Conservation (phyloP, 352 stramenopile genomes). For the Phytopythium sindhum region DNA sequence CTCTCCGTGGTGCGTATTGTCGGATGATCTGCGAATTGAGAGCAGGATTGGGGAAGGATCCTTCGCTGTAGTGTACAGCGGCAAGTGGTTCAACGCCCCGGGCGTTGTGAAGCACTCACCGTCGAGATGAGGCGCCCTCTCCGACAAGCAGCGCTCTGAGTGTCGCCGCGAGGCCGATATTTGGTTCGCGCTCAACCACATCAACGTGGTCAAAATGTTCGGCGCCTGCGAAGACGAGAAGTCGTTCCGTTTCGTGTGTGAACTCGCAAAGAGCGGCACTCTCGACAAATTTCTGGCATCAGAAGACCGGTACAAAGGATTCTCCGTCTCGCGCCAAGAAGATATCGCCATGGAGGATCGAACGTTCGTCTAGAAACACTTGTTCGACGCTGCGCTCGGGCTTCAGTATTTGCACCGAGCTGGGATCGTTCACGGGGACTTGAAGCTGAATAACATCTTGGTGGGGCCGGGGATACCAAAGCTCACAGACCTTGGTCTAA, state of each 20-base stretch:
- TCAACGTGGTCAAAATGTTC: slow-evolving; percentile 8
- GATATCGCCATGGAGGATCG: not conserved
- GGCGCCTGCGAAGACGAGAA: slow-evolving; percentile 7
- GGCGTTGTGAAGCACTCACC: not conserved
- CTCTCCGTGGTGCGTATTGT: not conserved
- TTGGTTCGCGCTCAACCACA: slow-evolving; percentile 8
- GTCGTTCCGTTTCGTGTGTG: slow-evolving; percentile 10
- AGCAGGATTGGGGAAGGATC: not conserved
- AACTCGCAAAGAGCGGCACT: not conserved
- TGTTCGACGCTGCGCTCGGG: slow-evolving; percentile 18
- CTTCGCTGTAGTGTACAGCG: not conserved
- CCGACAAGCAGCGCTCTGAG: not conserved
- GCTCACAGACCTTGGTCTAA: slow-evolving; percentile 23
- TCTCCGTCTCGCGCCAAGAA: not conserved
- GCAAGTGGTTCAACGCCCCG: not conserved
- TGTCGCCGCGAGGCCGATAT: slow-evolving; percentile 5
- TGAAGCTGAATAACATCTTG: slow-evolving; percentile 29
- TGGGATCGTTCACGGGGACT: slow-evolving; percentile 19
- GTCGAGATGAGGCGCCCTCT: not conserved
- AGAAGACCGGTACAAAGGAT: not conserved
- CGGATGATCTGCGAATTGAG: not conserved
- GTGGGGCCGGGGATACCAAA: slow-evolving; percentile 11
- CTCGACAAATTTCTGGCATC: not conserved
- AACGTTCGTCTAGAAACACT: not conserved
- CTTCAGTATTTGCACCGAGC: slow-evolving; percentile 19